Base-by-base conservation (phyloP, 208 protist species). In the Trypanosoma caninum region DNA sequence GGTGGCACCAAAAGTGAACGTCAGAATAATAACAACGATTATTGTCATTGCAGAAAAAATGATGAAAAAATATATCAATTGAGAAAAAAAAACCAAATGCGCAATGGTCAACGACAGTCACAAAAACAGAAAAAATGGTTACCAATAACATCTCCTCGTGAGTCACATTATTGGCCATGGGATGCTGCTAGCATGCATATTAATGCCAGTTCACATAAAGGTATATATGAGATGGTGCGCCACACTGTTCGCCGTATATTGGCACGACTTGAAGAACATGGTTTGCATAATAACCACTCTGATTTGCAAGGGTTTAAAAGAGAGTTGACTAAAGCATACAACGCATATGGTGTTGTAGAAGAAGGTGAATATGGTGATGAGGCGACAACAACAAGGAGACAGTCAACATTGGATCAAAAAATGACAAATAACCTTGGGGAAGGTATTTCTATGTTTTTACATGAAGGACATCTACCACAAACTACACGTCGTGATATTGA, bases 151-250 rank as follows among this genome's bases (percentile, higher is more conserved):
- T 62, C 56, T 10, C 56, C 56, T 7, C 40, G 56, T 16, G 56
- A 62, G 42, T 9, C 31, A 20, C 56, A 62, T 7, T 62, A 62
- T 38, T 62, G 56, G 56, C 56, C 56, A 18, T 62, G 56, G 56
- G 56, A 62, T 14, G 31, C 44, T 2, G 3, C 41, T 2, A 44
- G 52, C 14, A 62, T 62, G 56, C 56, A 18, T 2, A 0, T 62
- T 16, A 13, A 62, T 41, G 44, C 56, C 3, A n/a, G 25, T 2
- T n/a, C 3, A 16, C 25, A 42, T 25, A 62, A 62, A 23, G 30
- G 56, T 4, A 62, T 44, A 25, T 62, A 51, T 50, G 56, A 62
- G 18, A 62, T 62, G 56, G 56, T 62, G 22, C 56, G 56, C 3
- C 41, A 62, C 16, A 62, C 56, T 8, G 9, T 62, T 0, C 40